Percentiles rank a stretch among this genome's conserved stretches.
phyloP scores from a whole-genome alignment of 1,139 yeast genomes.

The Debaryomyces psychrophilus region DNA sequence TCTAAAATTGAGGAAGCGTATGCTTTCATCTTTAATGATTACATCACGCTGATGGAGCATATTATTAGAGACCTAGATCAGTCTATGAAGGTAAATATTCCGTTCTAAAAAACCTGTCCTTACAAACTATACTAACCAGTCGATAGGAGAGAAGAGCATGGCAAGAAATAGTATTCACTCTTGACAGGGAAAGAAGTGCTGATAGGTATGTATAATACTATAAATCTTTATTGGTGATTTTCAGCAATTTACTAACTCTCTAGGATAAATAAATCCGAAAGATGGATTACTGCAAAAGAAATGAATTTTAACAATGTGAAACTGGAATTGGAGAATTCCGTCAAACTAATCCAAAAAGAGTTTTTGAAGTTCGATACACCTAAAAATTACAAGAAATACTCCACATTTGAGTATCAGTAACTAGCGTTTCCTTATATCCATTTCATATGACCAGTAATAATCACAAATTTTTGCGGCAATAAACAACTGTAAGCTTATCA shows the following conservation, averaged over 20 bases:
- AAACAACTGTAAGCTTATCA: too few relatives aligned
- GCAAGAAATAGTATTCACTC: conserved; percentile 25
- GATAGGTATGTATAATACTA: conserved; percentile 15
- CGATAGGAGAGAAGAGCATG: conserved; percentile 21
- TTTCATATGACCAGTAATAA: not conserved
- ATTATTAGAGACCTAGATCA: conserved; percentile 6
- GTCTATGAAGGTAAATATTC: conserved; percentile 5
- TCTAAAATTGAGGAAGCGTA: conserved; percentile 8
- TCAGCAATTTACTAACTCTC: not conserved
- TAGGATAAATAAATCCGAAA: conserved; percentile 22
- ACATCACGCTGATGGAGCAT: conserved; percentile 5
- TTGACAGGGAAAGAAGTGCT: conserved; percentile 27
- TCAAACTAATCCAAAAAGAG: conserved; percentile 20
- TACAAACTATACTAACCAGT: not conserved
- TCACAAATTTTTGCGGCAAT: not conserved
- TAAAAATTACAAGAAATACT: conserved; percentile 2
- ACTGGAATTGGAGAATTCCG: conserved; percentile 21
- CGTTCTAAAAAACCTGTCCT: not conserved
- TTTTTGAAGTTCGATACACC: conserved; percentile 9
- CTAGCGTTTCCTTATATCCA: not conserved
- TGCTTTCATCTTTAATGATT: conserved; percentile 6
- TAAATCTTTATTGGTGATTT: not conserved
- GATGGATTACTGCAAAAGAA: conserved; percentile 26
- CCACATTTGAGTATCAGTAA: conserved; percentile 2
- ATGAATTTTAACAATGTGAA: conserved; percentile 18